phyloP scores from a whole-genome alignment of 306 rosid species.

The Arachis hypogaea region DNA sequence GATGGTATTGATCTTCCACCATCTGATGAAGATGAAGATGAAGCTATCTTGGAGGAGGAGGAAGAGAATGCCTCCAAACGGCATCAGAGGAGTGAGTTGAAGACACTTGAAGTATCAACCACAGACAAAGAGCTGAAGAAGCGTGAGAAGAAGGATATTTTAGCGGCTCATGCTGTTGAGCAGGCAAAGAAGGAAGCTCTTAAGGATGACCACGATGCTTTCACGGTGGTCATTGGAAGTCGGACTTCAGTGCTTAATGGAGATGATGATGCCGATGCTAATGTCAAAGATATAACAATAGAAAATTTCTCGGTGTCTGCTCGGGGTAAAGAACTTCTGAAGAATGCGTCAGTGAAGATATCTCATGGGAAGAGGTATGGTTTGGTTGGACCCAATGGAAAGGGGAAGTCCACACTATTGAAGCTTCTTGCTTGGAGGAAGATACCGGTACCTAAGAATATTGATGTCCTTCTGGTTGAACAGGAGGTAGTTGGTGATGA shows the following conservation, averaged over 20 bases:
- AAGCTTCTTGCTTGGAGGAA: constrained; percentile 92
- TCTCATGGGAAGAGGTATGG: constrained; percentile 75
- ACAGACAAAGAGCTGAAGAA: constrained; percentile 55
- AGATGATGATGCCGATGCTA: constrained; percentile 61
- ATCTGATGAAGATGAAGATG: constrained; percentile 68
- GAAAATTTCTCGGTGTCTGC: constrained; percentile 62
- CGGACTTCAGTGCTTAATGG: constrained; percentile 68
- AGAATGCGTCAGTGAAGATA: constrained; percentile 59
- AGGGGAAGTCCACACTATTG: constrained; percentile 75
- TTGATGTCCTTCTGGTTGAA: constrained; percentile 82
- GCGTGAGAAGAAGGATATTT: constrained; percentile 66
- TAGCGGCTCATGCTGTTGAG: constrained; percentile 56
- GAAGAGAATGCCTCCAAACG: constrained; percentile 29
- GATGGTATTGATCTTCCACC: constrained; percentile 68
- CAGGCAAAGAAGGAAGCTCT: constrained; percentile 66
- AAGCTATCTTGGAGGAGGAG: constrained; percentile 42
- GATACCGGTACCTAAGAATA: constrained; percentile 81
- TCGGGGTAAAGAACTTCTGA: constrained; percentile 60
- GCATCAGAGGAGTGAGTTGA: constrained; percentile 43
- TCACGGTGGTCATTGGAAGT: constrained; percentile 73
- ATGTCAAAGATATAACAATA: constrained; percentile 60
- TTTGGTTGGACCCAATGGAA: constrained; percentile 75
- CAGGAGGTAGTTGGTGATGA: constrained; percentile 83
- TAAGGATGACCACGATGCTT: constrained; percentile 75
- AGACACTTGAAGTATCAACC: constrained; percentile 48